Conservation (phyloP, 148 eudicot genomes). For the Silene conica region DNA sequence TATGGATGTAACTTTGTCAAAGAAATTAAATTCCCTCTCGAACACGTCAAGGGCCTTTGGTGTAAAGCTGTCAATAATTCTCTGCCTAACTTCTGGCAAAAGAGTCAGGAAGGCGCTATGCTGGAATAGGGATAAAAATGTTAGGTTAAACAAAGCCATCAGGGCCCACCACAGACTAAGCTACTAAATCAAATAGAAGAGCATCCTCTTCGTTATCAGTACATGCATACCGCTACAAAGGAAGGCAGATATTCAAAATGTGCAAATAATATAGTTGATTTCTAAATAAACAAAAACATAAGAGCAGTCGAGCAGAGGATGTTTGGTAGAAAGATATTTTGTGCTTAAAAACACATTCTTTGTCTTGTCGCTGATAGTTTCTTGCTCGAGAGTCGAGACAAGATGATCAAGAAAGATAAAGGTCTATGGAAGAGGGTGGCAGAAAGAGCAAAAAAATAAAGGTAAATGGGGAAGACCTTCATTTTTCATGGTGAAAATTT, state of each 20-base stretch:
- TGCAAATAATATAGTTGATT: neutral
- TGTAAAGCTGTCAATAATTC: slow-evolving; percentile 77
- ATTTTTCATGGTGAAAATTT: neutral
- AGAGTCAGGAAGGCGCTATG: slow-evolving; percentile 56
- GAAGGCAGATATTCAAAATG: neutral
- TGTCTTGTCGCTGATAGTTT: neutral
- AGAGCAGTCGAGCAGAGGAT: neutral
- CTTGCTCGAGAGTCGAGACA: neutral
- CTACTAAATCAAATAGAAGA: neutral
- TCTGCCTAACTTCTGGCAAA: slow-evolving; percentile 65
- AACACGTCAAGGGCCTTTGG: slow-evolving; percentile 68
- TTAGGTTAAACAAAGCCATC: neutral
- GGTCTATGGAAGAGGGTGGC: neutral
- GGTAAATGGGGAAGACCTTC: neutral
- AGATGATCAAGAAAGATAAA: neutral
- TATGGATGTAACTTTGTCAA: slow-evolving; percentile 93
- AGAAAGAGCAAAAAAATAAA: neutral
- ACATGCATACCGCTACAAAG: neutral
- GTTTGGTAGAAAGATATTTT: neutral
- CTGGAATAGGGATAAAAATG: slow-evolving; percentile 39
- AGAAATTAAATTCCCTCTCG: slow-evolving; percentile 90
- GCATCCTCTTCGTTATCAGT: neutral
- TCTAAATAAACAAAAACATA: neutral
- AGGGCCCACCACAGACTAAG: neutral
- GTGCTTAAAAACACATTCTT: neutral